Base-by-base conservation (phyloP, 2,329 filamentous ascomycete genomes). In the Graphium sp. region DNA sequence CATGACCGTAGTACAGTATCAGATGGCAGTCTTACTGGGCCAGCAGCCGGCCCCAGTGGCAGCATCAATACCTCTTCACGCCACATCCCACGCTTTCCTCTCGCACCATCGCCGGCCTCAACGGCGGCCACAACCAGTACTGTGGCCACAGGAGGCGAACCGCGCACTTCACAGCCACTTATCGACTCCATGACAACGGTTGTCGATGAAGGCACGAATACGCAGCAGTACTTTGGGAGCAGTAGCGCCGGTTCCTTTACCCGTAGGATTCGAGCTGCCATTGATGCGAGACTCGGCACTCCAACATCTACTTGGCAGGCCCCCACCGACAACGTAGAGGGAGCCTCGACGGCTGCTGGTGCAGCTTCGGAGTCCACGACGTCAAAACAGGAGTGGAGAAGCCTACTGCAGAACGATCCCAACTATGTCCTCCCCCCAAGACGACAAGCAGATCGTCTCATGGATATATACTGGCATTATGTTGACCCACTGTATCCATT, bases 241-340 rank as follows among this genome's bases (percentile, higher is more conserved):
- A 60, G 55, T 11, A 60, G 58, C 32, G 53, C 55, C 1, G 55
- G 55, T 0, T 56, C 55, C 3, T 61, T 61, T 26, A 60, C 58
- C 17, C 48, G 48, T 2, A 55, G 60, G 30, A 58, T 61, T 22
- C 57, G 53, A 29, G 50, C 46, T 1, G 55, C 55, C 0, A 53
- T 60, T 2, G 53, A 58, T 5, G 37, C 37, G 4, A 37, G 42
- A 4, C 22, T 49, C 0, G 43, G 43, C 4, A 20, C 19, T 11
- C 18, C 25, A 5, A 23, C 25, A 6, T 6, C 24, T 3, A 12
- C 21, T 12, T 13, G 28, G 28, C 24, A 36, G 9, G 16, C 26
- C 6, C 28, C 4, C 17, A 34, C 5, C 28, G 22, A 33, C 2
- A 21, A 23, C 7, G 9, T 25, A 5, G 19, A 24, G 0, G 24